These are phyloP conservation scores for Huntiella omanensis DNA, from an alignment of 2,329 filamentous ascomycete genomes.

Conservation along the genomic window DNA sequence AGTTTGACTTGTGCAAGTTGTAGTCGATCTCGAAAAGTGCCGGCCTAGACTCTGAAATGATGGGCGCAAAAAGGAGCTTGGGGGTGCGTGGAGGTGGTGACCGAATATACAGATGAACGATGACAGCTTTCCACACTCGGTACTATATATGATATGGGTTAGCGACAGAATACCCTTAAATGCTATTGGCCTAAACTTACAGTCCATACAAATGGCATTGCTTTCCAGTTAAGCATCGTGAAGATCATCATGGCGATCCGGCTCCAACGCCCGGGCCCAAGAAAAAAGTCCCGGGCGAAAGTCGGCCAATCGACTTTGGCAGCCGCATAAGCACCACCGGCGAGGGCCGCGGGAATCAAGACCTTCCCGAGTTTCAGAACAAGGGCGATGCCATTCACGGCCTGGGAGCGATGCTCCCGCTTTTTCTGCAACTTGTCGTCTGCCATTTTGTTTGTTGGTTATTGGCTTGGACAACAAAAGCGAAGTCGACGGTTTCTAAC, in stretches of 20 bases:
- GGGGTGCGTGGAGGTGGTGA: constrained; percentile 31
- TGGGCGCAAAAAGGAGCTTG: constrained; percentile 52
- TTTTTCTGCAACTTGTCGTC: constrained; percentile 39
- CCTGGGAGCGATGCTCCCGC: constrained; percentile 4
- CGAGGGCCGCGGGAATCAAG: constrained; percentile 24
- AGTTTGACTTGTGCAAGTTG: constrained; percentile 68
- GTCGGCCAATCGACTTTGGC: constrained; percentile 25
- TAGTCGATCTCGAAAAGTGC: constrained; percentile 67
- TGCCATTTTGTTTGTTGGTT: constrained; percentile 31
- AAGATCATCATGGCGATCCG: constrained; percentile 36
- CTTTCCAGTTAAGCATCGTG: constrained; percentile 51
- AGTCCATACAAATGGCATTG: constrained; percentile 57
- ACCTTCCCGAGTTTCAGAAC: constrained; percentile 19
- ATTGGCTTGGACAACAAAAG: too few relatives aligned
- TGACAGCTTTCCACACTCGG: constrained; percentile 38
- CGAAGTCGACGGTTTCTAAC: too few relatives aligned
- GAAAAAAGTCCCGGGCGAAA: constrained; percentile 26
- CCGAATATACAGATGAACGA: constrained; percentile 33
- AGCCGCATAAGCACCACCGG: constrained; percentile 27
- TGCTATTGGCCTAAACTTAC: constrained; percentile 25
- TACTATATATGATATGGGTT: constrained; percentile 21
- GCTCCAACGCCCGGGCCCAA: constrained; percentile 33
- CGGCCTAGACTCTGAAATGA: constrained; percentile 47
- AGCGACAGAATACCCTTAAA: not conserved
- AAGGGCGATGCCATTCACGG: constrained; percentile 12